These are phyloP conservation scores for Penstemon davidsonii DNA, from an alignment of 257 asterid genomes.

Conservation along the genomic window DNA sequence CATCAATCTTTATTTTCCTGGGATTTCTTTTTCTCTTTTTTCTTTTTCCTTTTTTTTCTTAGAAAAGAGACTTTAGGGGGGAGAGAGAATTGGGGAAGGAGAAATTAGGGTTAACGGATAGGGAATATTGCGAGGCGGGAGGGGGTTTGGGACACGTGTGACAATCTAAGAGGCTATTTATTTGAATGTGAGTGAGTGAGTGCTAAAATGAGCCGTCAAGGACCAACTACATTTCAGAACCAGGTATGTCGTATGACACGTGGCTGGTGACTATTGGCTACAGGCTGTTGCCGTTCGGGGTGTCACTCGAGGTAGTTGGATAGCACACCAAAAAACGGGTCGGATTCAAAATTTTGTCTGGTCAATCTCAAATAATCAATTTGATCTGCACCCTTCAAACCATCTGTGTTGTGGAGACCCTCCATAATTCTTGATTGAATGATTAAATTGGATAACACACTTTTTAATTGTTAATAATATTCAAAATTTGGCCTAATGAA, in stretches of 20 bases:
- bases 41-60: constrained; percentile 12
- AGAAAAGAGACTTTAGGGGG: constrained; percentile 39
- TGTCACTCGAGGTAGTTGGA: constrained; percentile 27
- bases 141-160: constrained; percentile 46
- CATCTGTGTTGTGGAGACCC: no score
- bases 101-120: constrained; percentile 58
- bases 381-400: no score
- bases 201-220: constrained; percentile 25
- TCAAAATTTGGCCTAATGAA: no score
- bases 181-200: background rate
- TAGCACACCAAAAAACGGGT: background rate
- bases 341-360: no score
- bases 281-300: constrained; percentile 34
- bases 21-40: background rate
- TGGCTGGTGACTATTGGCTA: constrained; percentile 30
- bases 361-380: no score
- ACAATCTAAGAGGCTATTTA: constrained; percentile 15
- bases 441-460: no score
- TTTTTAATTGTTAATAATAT: no score
- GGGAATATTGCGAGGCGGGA: constrained; percentile 48
- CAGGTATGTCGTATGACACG: constrained; percentile 15
- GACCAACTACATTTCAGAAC: constrained; percentile 11
- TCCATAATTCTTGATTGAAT: no score
- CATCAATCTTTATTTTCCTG: constrained; percentile 36
- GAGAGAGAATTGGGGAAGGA: constrained; percentile 27